A percentile compares a stretch with the other conserved stretches of the same genome.
Evolutionary conservation across 306 rosid species (phyloP).

Genomic region (Malus sylvestris): DNA sequence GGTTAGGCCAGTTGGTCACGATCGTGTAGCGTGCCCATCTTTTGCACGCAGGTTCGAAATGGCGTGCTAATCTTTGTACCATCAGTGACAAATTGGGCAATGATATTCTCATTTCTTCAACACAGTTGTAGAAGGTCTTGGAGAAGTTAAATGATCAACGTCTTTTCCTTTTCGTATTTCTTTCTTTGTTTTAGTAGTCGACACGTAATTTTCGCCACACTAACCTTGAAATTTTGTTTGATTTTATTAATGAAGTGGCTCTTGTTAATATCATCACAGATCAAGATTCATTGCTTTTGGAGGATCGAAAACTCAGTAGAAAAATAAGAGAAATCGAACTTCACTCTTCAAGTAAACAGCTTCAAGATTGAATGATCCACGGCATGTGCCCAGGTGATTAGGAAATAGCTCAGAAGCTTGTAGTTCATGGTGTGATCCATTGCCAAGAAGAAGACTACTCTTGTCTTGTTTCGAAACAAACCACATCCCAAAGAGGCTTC

Average conservation of each 20-base stretch:
- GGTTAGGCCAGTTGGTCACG: not conserved
- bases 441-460: constrained; percentile 20
- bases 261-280: not conserved
- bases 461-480: constrained; percentile 14
- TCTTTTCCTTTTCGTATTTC: not conserved
- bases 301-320: not conserved
- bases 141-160: not conserved
- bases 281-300: not conserved
- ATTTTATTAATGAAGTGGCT: not conserved
- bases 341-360: not conserved
- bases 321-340: not conserved
- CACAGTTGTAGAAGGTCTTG: not conserved
- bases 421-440: constrained; percentile 15
- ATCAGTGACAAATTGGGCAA: not conserved
- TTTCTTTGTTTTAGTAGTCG: not conserved
- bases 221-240: not conserved
- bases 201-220: not conserved
- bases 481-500: constrained; percentile 3
- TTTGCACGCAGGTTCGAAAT: not conserved
- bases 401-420: constrained; percentile 7
- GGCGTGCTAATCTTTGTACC: not conserved
- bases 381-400: not conserved
- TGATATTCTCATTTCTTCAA: not conserved
- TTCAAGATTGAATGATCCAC: not conserved
- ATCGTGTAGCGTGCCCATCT: not conserved